These are phyloP conservation scores for Cladophialophora exuberans DNA, from an alignment of 2,329 filamentous ascomycete species.

Conservation along the genomic window DNA sequence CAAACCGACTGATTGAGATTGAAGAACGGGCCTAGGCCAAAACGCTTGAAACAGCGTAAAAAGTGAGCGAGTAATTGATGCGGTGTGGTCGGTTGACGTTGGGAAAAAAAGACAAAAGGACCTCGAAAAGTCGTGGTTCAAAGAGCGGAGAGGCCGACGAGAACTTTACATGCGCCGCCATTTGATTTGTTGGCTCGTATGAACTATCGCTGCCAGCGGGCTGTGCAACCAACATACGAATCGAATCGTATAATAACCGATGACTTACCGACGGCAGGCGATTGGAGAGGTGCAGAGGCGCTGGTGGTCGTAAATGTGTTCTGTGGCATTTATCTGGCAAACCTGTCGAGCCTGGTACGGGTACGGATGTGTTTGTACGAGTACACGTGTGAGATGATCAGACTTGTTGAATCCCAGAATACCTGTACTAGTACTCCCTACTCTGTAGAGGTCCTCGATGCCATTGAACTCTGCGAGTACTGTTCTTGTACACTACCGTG, in stretches of 20 bases:
- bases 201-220: background rate
- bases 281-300: no score
- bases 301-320: no score
- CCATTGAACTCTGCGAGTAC: no score
- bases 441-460: no score
- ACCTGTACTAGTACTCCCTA: no score
- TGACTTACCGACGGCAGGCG: no score
- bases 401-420: no score
- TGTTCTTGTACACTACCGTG: no score
- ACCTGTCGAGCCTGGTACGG: no score
- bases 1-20: background rate
- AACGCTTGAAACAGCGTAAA: background rate
- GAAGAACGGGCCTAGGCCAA: conserved; percentile 3
- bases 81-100: conserved; percentile 7
- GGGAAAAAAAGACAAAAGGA: conserved; percentile 18
- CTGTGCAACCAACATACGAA: conserved; percentile 1
- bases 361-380: no score
- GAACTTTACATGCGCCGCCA: background rate
- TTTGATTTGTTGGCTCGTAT: conserved; percentile 12
- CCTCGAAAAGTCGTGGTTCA: background rate
- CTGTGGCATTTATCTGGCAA: no score
- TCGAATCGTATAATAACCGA: background rate
- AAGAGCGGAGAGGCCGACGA: background rate
- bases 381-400: no score
- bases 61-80: background rate